phyloP scores from a whole-genome alignment of 169 alveolate species.

The Babesia bovis region DNA sequence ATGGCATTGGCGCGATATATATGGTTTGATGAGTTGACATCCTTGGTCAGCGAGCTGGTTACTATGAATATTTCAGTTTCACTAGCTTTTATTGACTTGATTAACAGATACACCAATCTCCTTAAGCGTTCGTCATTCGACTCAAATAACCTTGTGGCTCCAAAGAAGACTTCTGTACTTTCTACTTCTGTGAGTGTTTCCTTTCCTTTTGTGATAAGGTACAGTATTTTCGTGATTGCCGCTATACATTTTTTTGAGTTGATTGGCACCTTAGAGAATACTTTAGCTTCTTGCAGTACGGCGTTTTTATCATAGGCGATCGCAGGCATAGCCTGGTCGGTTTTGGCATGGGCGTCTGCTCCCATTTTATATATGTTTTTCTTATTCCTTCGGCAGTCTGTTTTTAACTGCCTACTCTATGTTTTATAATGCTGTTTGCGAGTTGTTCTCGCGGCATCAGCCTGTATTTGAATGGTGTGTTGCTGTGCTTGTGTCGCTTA shows the following conservation, averaged over 20 bases:
- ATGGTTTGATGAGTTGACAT: slow-evolving; percentile 90
- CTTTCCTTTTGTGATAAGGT: slow-evolving; percentile 81
- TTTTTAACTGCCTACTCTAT: too few relatives aligned
- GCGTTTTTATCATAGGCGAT: slow-evolving; percentile 76
- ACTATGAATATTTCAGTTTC: slow-evolving; percentile 93
- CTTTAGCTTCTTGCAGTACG: slow-evolving; percentile 86
- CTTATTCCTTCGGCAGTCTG: too few relatives aligned
- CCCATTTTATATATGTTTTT: slow-evolving; percentile 48
- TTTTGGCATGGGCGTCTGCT: slow-evolving; percentile 9
- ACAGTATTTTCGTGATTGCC: slow-evolving; percentile 80
- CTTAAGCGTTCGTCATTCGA: slow-evolving; percentile 86
- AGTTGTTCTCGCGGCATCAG: slow-evolving; percentile 11
- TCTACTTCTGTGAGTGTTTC: slow-evolving; percentile 87
- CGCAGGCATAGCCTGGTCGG: slow-evolving; percentile 39
- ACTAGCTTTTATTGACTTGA: slow-evolving; percentile 88
- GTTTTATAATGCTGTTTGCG: too few relatives aligned
- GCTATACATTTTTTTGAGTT: slow-evolving; percentile 83
- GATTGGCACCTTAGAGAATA: slow-evolving; percentile 84
- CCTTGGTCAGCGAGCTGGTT: slow-evolving; percentile 93
- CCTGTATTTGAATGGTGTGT: slow-evolving; percentile 22
- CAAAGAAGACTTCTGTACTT: slow-evolving; percentile 89
- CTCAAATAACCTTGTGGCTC: slow-evolving; percentile 92
- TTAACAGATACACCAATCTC: slow-evolving; percentile 88
- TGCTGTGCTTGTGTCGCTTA: slow-evolving; percentile 2
- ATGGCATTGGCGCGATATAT: slow-evolving; percentile 94